phyloP scores from a whole-genome alignment of 495 filamentous ascomycete genomes.

The Neurospora sp. region DNA sequence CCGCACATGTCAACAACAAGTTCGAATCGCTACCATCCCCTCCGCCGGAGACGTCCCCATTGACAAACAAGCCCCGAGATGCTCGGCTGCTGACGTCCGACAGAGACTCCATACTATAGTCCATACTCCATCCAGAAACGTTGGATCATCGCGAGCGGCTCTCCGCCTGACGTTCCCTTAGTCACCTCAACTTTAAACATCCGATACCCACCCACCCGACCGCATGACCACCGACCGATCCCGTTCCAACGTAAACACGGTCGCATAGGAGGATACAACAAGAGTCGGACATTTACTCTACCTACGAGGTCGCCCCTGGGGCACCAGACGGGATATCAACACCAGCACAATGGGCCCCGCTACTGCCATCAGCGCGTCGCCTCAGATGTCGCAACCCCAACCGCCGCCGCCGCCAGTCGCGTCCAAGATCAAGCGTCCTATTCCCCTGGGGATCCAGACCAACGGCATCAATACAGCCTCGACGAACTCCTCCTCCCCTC shows the following conservation, averaged over 20 bases:
- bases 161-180: neutral
- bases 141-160: neutral
- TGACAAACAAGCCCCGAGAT: neutral
- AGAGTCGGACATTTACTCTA: neutral
- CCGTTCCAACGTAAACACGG: neutral
- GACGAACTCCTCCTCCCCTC: slow-evolving; percentile 58
- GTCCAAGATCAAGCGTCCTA: slow-evolving; percentile 65
- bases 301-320: neutral
- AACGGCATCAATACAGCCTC: slow-evolving; percentile 52
- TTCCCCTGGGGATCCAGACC: slow-evolving; percentile 56
- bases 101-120: neutral
- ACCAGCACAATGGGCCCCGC: neutral
- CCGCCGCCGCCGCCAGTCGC: slow-evolving; percentile 40
- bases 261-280: neutral
- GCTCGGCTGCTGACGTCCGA: neutral
- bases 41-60: neutral
- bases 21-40: neutral
- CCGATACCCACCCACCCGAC: neutral
- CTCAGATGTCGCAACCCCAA: slow-evolving; percentile 29
- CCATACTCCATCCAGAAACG: neutral
- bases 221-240: neutral
- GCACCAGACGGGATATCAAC: neutral
- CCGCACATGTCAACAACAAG: neutral
- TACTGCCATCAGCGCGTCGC: slow-evolving; percentile 7
- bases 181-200: neutral